Base-by-base conservation (phyloP, 371 early-diverging fungal genomes). In the Dichotomocladium elegans region DNA sequence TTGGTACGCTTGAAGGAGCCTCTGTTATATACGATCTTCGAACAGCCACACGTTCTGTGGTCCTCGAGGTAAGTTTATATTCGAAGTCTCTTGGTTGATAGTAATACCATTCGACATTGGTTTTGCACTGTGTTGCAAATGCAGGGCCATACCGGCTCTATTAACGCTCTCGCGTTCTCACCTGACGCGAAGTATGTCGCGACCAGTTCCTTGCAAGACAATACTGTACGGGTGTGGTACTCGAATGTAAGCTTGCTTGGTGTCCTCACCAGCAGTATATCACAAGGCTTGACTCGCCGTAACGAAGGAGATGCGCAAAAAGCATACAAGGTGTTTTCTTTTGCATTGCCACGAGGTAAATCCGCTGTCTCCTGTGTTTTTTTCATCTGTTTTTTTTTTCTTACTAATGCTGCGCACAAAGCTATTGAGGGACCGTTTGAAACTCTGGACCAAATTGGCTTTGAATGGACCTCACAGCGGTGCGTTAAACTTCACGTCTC, bases 1-100 rank as follows among this genome's bases (percentile, higher is more conserved):
- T 90, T 1, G 95, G 93, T n/a, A 85, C 87, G 2, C 48, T 74
- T 19, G 92, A 93, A 52, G 95, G 95, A 0, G 80, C 86, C 0
- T 76, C 81, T 2, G 70, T 91, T 8, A 81, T 93, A 2, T 92
- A 90, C 58, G 93, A 94, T 66, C 63, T 93, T 12, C 74, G 86
- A n/a, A 92, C 93, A 1, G 91, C 92, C 0, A 90, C 92, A 4
- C 83, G 83, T n/a, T 83, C 83, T 22, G 80, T 85, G 14, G 78
- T 90, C 15, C 58, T 92, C 9, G 90, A 90, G 66, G 85, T 79
- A 48, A 55, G 26, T 6, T 7, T n/a, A 19, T 8, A 26, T 7
- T 26, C 5, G 2, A 15, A 14, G 48, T 3, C n/a, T 12, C 17
- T 35, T 37, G 11, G 26, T 29, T n/a, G 31, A 25, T 47, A 25